A percentile compares a stretch with the other conserved stretches of the same genome.
Conservation (phyloP, 148 eudicot genomes). For the Cornus florida region DNA sequence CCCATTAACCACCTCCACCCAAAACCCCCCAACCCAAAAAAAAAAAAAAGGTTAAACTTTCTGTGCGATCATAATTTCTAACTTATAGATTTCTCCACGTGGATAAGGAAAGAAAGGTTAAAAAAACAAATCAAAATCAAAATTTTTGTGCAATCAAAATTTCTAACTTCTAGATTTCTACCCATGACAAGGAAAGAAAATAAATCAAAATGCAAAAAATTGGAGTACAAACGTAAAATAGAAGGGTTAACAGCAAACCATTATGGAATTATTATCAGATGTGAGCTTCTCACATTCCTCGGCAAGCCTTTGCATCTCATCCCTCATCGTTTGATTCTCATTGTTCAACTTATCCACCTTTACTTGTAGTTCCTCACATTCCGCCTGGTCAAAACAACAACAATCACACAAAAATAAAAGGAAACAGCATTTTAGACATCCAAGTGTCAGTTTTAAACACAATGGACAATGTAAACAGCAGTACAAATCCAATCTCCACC, state of each 20-base stretch:
- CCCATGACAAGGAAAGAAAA: background rate
- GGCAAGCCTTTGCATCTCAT: slow-evolving; percentile 17
- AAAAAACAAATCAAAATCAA: too few relatives aligned
- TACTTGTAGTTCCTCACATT: slow-evolving; percentile 25
- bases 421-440: too few relatives aligned
- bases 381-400: slow-evolving; percentile 19
- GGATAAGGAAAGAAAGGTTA: background rate
- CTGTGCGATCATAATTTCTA: too few relatives aligned
- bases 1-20: background rate
- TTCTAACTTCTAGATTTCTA: too few relatives aligned
- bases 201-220: background rate
- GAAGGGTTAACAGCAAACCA: slow-evolving; percentile 7
- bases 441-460: background rate
- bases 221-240: background rate
- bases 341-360: slow-evolving; percentile 15
- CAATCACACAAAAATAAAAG: background rate
- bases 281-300: slow-evolving; percentile 22
- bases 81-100: too few relatives aligned
- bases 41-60: too few relatives aligned
- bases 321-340: slow-evolving; percentile 17
- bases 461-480: background rate
- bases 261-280: slow-evolving; percentile 22
- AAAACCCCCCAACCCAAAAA: background rate
- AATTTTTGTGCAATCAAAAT: too few relatives aligned
- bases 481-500: background rate